Evolutionary conservation across 2,329 filamentous ascomycete species (phyloP), one percentile per base, ranked within the genome.

Genomic region (Diaporthe longicolla): DNA sequence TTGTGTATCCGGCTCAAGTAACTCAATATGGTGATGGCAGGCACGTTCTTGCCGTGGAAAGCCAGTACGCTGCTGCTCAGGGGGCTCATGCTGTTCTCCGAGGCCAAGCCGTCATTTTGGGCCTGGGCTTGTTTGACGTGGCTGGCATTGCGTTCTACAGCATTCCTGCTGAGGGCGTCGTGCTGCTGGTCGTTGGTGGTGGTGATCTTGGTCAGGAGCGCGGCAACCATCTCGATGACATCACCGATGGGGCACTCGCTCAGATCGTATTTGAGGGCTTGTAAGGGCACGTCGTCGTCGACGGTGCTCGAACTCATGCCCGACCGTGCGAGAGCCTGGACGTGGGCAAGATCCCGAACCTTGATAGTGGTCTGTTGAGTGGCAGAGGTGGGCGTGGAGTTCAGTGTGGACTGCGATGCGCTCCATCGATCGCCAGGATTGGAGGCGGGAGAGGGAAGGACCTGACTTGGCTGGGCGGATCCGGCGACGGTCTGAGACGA

Each of bases 191-290:
- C 97, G 81, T 99, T 99, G 73, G 96, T 98, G 4, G 94, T 95
- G 8, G 97, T 98, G 79, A 99, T 99, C 83, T 98, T 98, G 73
- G 96, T 98, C 76, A 99, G 87, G 32, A 99, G 89, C 9, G 95
- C 97, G 6, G 97, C 97, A 5, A 99, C 97, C 97, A 99, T 98
- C 83, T 98, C 96, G 81, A 99, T 99, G 78, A 99, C 94, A 81
- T 99, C 96, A 77, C 93, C 92, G 72, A 98, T 97, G 70, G 97
- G 97, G 96, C 99, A 98, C 70, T 91, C 94, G 84, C 95, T 98
- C 79, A 99, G 98, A 83, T 98, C 97, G 82, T 98, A 99, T 81
- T 91, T 91, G 84, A 89, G 89, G 76, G 87, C 87, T 78, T 89
- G 88, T 50, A 87, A 82, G 45, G 86, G 87, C 17, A 86, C 84